Percentiles rank a stretch among this genome's conserved stretches.
Evolutionary conservation across 129 eudicot species (phyloP).

Genomic region (Saussurea involucrata): DNA sequence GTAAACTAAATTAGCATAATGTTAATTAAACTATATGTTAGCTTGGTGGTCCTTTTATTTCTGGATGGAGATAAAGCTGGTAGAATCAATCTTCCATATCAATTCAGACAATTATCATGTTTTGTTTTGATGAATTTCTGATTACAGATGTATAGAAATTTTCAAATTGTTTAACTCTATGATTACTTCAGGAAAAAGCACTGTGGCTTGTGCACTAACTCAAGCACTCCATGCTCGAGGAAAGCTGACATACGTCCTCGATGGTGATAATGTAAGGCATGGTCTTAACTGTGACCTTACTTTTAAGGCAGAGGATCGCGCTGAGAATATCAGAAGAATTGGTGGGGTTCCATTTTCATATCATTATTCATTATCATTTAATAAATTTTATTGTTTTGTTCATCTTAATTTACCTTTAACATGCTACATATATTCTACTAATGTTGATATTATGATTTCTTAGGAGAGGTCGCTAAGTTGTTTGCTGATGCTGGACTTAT

Average conservation of each 20-base stretch:
- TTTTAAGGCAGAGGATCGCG: constrained; percentile 90
- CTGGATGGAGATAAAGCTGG: not conserved
- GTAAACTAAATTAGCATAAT: not conserved
- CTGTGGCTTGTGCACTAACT: constrained; percentile 82
- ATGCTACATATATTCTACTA: not conserved
- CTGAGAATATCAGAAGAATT: constrained; percentile 82
- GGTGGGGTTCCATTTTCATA: constrained; percentile 45
- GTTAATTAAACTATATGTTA: not conserved
- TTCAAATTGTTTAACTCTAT: not conserved
- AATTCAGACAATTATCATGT: not conserved
- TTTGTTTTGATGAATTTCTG: not conserved
- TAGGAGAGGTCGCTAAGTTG: constrained; percentile 96
- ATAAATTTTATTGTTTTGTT: not conserved
- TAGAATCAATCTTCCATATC: not conserved
- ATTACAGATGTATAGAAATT: not conserved
- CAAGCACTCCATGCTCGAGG: constrained; percentile 71
- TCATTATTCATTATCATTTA: not conserved
- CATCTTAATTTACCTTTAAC: not conserved
- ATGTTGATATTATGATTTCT: not conserved
- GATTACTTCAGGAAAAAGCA: constrained; percentile 78
- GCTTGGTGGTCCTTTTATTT: not conserved
- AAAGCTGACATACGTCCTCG: constrained; percentile 82
- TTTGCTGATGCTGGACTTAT: constrained; percentile 97
- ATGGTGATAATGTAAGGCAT: constrained; percentile 95
- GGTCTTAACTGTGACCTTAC: constrained; percentile 86